These are phyloP conservation scores for Nicotiana rustica DNA, from an alignment of 305 asterid genomes.

Conservation along the genomic window DNA sequence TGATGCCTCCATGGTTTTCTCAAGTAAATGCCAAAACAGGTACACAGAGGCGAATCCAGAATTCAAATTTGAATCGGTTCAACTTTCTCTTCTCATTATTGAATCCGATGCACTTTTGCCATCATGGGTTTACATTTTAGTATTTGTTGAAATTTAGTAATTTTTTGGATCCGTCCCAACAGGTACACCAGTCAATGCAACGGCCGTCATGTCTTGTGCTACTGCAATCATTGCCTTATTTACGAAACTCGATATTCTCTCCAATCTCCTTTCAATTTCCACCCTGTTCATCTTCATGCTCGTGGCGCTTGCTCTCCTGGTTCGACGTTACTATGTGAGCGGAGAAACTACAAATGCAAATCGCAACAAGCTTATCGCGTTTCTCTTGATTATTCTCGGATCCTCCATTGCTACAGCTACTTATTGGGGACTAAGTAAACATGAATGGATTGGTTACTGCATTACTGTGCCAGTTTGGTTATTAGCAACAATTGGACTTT, in stretches of 20 bases:
- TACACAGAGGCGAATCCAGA: constrained; percentile 37
- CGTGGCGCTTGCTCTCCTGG: constrained; percentile 72
- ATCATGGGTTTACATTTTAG: neutral
- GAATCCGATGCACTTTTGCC: neutral
- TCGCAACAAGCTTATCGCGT: constrained; percentile 48
- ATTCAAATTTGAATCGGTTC: neutral
- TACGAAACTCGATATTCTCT: constrained; percentile 58
- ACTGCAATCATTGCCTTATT: constrained; percentile 66
- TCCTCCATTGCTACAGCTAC: constrained; percentile 65
- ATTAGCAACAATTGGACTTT: constrained; percentile 50
- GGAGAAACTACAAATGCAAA: constrained; percentile 52
- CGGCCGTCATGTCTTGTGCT: constrained; percentile 54
- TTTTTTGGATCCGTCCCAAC: neutral
- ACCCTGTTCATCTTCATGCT: constrained; percentile 77
- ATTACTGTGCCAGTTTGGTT: constrained; percentile 55
- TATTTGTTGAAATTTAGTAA: neutral
- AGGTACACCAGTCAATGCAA: constrained; percentile 59
- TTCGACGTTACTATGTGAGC: constrained; percentile 59
- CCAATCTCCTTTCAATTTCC: constrained; percentile 41
- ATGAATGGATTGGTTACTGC: constrained; percentile 56
- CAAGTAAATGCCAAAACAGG: constrained; percentile 76
- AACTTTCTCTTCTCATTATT: neutral
- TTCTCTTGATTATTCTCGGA: constrained; percentile 52
- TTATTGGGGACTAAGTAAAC: constrained; percentile 49
- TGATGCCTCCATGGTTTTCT: constrained; percentile 84